phyloP scores from a whole-genome alignment of 352 stramenopile species.

The Pythium scleroteichum region DNA sequence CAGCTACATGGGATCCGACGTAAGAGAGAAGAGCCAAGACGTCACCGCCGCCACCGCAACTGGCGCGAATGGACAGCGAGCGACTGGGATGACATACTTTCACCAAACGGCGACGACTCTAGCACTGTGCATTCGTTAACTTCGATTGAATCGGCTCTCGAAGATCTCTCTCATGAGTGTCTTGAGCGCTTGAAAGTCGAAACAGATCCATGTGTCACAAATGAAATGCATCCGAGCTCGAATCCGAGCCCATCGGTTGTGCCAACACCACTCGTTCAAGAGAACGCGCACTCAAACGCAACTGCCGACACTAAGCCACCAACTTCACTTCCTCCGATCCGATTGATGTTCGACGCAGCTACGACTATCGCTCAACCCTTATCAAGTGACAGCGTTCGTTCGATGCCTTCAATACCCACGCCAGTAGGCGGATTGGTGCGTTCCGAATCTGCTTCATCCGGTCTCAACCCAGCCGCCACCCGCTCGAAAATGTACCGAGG shows the following conservation, averaged over 20 bases:
- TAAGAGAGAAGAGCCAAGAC: constrained; percentile 16
- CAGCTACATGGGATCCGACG: constrained; percentile 20
- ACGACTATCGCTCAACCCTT: neutral
- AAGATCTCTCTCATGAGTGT: too few relatives aligned
- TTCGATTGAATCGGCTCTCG: too few relatives aligned
- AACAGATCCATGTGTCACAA: too few relatives aligned
- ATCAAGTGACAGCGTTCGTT: constrained; percentile 3
- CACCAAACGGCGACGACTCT: too few relatives aligned
- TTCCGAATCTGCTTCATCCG: constrained; percentile 53
- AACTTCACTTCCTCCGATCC: too few relatives aligned
- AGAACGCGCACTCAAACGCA: too few relatives aligned
- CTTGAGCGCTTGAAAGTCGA: too few relatives aligned
- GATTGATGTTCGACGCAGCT: too few relatives aligned
- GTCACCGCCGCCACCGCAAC: constrained; percentile 13
- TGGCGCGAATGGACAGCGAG: constrained; percentile 27
- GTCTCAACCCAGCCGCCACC: constrained; percentile 18
- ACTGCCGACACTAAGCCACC: constrained; percentile 8
- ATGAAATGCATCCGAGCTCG: too few relatives aligned
- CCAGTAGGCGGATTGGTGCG: constrained; percentile 3
- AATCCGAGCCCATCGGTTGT: too few relatives aligned
- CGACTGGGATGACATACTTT: constrained; percentile 24
- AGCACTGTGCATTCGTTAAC: too few relatives aligned
- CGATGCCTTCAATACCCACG: neutral
- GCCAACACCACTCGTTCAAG: too few relatives aligned
- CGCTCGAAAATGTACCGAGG: constrained; percentile 44